A percentile compares a stretch with the other conserved stretches of the same genome.
Evolutionary conservation across 495 filamentous ascomycete genomes (phyloP).

Genomic region (Physcia stellaris): DNA sequence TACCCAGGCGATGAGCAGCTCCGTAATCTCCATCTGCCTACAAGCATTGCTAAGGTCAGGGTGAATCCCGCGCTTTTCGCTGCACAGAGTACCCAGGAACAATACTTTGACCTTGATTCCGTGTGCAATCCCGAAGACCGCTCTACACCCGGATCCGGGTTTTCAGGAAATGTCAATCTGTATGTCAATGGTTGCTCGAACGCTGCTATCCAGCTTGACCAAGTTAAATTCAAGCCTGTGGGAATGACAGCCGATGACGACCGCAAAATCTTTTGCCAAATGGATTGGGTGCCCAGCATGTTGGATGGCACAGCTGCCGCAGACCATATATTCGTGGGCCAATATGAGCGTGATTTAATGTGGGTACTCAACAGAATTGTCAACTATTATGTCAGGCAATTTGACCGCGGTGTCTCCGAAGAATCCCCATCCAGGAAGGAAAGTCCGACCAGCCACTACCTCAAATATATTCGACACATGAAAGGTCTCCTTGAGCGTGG

Average conservation of each 20-base stretch:
- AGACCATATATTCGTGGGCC: too few species aligned
- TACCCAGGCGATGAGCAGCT: conserved; percentile 22
- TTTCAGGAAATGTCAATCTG: conserved; percentile 4
- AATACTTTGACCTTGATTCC: background rate
- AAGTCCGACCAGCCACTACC: conserved; percentile 5
- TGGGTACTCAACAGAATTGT: conserved; percentile 8
- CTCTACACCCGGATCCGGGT: conserved; percentile 15
- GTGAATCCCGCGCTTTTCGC: conserved; percentile 15
- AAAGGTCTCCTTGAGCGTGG: conserved; percentile 1
- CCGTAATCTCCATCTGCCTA: conserved; percentile 19
- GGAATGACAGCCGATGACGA: conserved; percentile 4
- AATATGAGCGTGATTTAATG: background rate
- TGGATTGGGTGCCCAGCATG: too few species aligned
- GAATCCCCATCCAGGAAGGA: conserved; percentile 8
- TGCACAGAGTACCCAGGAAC: too few species aligned
- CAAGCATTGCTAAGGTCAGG: conserved; percentile 15
- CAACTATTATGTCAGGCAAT: conserved; percentile 11
- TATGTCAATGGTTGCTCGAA: conserved; percentile 19
- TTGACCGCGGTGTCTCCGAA: conserved; percentile 6
- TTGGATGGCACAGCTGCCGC: too few species aligned
- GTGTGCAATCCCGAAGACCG: background rate
- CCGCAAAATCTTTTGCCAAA: conserved; percentile 5
- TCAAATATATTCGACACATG: conserved; percentile 9
- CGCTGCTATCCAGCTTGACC: conserved; percentile 5
- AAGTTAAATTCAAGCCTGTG: conserved; percentile 4